Percentiles rank a stretch among this genome's conserved stretches.
Evolutionary conservation across 768 basidiomycete species (phyloP).

Genomic region (Lentinus brumalis): DNA sequence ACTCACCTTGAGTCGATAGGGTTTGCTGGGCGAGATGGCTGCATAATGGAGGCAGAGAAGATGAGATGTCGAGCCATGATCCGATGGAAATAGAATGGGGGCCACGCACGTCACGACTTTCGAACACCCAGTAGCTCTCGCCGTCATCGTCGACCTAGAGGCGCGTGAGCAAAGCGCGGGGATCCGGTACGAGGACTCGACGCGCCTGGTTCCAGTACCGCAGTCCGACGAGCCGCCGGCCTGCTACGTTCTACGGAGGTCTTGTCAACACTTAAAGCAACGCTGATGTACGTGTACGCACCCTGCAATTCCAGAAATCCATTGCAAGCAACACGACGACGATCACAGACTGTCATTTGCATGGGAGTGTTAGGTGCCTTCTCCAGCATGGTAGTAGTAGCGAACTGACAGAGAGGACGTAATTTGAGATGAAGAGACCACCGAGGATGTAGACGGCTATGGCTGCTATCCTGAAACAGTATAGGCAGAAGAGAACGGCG

Average conservation of each 20-base stretch:
- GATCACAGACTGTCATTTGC: slow-evolving; percentile 64
- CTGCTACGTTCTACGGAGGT: slow-evolving; percentile 78
- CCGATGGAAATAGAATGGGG: background rate
- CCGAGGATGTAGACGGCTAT: slow-evolving; percentile 92
- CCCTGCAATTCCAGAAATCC: slow-evolving; percentile 99
- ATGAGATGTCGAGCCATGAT: background rate
- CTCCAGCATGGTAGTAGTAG: background rate
- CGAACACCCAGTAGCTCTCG: slow-evolving; percentile 96
- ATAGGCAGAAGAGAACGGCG: slow-evolving; percentile 82
- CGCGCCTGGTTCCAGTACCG: slow-evolving; percentile 95
- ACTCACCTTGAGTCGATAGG: slow-evolving; percentile 79
- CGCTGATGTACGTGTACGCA: slow-evolving; percentile 37
- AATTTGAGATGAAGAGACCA: slow-evolving; percentile 86
- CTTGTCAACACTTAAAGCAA: background rate
- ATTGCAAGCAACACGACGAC: slow-evolving; percentile 94
- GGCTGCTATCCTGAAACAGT: slow-evolving; percentile 86
- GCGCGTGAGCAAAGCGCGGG: slow-evolving; percentile 30
- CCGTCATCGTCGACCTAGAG: slow-evolving; percentile 92
- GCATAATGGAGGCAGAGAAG: slow-evolving; percentile 4
- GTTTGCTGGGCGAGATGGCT: slow-evolving; percentile 90
- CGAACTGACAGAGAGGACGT: slow-evolving; percentile 83
- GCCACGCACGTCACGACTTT: slow-evolving; percentile 84
- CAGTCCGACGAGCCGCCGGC: slow-evolving; percentile 89
- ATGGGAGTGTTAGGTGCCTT: background rate
- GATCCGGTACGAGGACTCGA: background rate